phyloP scores from a whole-genome alignment of 108 stramenopile genomes.

The Nitzschia putrida region DNA sequence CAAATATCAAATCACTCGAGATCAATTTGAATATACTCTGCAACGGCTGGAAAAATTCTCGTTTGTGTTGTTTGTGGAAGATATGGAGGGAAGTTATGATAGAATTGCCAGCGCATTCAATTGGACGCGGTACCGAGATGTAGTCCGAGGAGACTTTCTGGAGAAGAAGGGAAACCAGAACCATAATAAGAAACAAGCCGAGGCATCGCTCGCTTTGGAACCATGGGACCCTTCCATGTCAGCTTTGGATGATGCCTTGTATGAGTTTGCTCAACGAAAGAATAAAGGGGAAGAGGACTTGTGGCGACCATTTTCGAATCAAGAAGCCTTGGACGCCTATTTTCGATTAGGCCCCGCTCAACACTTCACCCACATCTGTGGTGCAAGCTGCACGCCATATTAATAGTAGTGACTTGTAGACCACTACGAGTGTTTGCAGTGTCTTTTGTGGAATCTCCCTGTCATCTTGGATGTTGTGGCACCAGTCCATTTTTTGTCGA shows the following conservation, averaged over 20 bases:
- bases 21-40: slow-evolving; percentile 35
- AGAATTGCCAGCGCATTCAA: slow-evolving; percentile 15
- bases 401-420: not conserved
- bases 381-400: slow-evolving; percentile 21
- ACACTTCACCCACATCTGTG: slow-evolving; percentile 26
- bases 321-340: slow-evolving; percentile 31
- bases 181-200: not conserved
- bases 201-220: not conserved
- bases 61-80: slow-evolving; percentile 39
- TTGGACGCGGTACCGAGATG: slow-evolving; percentile 4
- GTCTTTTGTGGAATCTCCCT: no score
- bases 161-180: not conserved
- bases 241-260: slow-evolving; percentile 41
- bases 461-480: no score
- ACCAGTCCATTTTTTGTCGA: no score
- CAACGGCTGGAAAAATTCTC: slow-evolving; percentile 23
- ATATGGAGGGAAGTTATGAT: slow-evolving; percentile 30
- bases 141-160: not conserved
- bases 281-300: not conserved
- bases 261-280: slow-evolving; percentile 35
- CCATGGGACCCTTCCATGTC: slow-evolving; percentile 41
- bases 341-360: slow-evolving; percentile 22
- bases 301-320: slow-evolving; percentile 21
- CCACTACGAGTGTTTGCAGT: no score
- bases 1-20: slow-evolving; percentile 39